These are phyloP conservation scores for Fusarium sp. DNA, from an alignment of 2,329 filamentous ascomycete species.

Conservation along the genomic window DNA sequence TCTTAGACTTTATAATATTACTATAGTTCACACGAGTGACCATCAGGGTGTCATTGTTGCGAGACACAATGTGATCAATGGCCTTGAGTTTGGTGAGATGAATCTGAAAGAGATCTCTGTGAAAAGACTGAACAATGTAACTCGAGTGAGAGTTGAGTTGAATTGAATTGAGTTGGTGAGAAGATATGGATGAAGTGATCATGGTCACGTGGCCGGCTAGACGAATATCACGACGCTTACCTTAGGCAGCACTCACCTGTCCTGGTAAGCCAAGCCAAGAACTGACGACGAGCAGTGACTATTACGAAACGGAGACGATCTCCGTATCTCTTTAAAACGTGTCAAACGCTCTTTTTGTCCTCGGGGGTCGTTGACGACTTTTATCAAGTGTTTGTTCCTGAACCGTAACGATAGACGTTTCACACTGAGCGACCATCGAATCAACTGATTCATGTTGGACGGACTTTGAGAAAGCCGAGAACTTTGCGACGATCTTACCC, in stretches of 20 bases:
- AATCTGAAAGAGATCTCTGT: not conserved
- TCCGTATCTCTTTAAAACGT: conserved; percentile 7
- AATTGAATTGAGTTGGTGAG: not conserved
- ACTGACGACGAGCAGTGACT: conserved; percentile 25
- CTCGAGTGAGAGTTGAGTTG: not conserved
- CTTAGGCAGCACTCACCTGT: conserved; percentile 41
- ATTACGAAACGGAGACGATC: conserved; percentile 16
- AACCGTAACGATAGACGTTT: conserved; percentile 29
- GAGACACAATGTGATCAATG: not conserved
- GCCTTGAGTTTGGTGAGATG: not conserved
- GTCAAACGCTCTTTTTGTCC: not conserved
- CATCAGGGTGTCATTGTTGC: not conserved
- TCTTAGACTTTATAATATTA: not conserved
- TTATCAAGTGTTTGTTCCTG: not conserved
- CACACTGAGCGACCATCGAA: conserved; percentile 4
- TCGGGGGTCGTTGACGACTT: not conserved
- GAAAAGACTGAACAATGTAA: not conserved
- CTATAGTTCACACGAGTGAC: not conserved
- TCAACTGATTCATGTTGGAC: conserved; percentile 6
- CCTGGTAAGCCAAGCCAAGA: conserved; percentile 37
- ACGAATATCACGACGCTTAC: conserved; percentile 36
- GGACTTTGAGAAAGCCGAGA: conserved; percentile 28
- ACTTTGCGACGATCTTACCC: not conserved
- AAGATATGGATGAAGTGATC: not conserved
- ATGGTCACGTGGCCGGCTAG: conserved; percentile 33